phyloP scores from a whole-genome alignment of 768 basidiomycete genomes.

The Lyophyllum decastes region DNA sequence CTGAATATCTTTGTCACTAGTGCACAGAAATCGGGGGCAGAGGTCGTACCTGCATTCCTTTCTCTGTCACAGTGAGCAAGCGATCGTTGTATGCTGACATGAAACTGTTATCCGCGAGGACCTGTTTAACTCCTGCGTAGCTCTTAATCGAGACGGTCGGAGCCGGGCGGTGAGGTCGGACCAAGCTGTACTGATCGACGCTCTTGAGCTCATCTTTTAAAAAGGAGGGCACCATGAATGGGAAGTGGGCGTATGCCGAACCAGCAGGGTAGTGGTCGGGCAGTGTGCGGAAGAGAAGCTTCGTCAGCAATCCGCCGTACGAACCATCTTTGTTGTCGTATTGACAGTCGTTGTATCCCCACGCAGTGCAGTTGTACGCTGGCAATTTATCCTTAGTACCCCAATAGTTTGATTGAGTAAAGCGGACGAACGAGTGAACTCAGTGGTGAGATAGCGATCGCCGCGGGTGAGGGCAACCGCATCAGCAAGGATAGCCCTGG shows the following conservation, averaged over 20 bases:
- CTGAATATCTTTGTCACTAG: slow-evolving; percentile 4
- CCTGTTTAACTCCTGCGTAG: slow-evolving; percentile 33
- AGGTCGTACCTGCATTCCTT: slow-evolving; percentile 21
- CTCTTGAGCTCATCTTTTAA: slow-evolving; percentile 43
- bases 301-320: slow-evolving; percentile 73
- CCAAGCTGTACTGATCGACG: slow-evolving; percentile 57
- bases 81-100: slow-evolving; percentile 34
- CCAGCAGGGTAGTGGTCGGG: slow-evolving; percentile 67
- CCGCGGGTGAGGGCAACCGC: slow-evolving; percentile 77
- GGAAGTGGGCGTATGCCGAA: slow-evolving; percentile 78
- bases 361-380: slow-evolving; percentile 76
- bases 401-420: not conserved
- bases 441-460: slow-evolving; percentile 77
- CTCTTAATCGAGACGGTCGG: slow-evolving; percentile 28
- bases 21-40: slow-evolving; percentile 12
- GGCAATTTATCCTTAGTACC: not conserved
- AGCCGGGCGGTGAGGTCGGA: slow-evolving; percentile 39
- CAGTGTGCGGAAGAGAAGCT: slow-evolving; percentile 70
- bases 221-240: slow-evolving; percentile 65
- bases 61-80: slow-evolving; percentile 28
- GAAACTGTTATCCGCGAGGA: slow-evolving; percentile 34
- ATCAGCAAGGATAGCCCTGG: slow-evolving; percentile 81
- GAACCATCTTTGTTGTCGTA: slow-evolving; percentile 66
- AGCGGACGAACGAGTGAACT: slow-evolving; percentile 66
- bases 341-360: slow-evolving; percentile 78